phyloP scores from a whole-genome alignment of 225 moss, liverwort and hornwort species.

The Straminergon stramineum region DNA sequence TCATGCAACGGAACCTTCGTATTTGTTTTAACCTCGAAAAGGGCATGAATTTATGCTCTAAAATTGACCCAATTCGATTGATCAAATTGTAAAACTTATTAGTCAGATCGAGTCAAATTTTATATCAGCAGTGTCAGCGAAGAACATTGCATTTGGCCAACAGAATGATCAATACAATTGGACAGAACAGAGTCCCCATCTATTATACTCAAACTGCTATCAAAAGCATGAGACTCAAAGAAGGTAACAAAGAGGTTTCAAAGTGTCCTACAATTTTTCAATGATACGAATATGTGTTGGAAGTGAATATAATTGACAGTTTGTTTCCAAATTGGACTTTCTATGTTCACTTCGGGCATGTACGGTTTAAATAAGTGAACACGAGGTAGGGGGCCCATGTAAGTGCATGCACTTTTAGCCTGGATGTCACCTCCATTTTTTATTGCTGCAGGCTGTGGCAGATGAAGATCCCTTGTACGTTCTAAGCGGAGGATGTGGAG shows the following conservation, averaged over 20 bases:
- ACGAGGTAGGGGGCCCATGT: background rate
- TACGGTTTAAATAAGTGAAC: background rate
- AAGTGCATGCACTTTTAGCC: background rate
- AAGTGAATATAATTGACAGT: background rate
- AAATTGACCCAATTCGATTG: background rate
- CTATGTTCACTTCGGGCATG: background rate
- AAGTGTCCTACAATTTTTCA: background rate
- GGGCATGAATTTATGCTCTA: background rate
- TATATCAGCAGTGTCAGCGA: background rate
- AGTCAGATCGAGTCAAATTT: background rate
- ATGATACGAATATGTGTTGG: background rate
- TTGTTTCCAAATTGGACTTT: background rate
- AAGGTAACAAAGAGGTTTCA: background rate
- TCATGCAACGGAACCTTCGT: background rate
- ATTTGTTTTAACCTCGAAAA: background rate
- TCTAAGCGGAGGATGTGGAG: constrained; percentile 2
- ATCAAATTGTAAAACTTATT: background rate
- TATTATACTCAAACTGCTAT: background rate
- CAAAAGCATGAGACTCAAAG: background rate
- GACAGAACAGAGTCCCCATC: background rate
- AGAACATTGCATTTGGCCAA: background rate
- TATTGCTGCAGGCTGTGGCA: constrained; percentile 1
- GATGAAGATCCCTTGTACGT: constrained; percentile 1
- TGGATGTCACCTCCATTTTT: background rate
- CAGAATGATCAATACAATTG: background rate